A percentile compares a stretch with the other conserved stretches of the same genome.
These are phyloP conservation scores for Leptosphaerulina australis DNA, from an alignment of 2,329 filamentous ascomycete genomes.

Conservation along the genomic window DNA sequence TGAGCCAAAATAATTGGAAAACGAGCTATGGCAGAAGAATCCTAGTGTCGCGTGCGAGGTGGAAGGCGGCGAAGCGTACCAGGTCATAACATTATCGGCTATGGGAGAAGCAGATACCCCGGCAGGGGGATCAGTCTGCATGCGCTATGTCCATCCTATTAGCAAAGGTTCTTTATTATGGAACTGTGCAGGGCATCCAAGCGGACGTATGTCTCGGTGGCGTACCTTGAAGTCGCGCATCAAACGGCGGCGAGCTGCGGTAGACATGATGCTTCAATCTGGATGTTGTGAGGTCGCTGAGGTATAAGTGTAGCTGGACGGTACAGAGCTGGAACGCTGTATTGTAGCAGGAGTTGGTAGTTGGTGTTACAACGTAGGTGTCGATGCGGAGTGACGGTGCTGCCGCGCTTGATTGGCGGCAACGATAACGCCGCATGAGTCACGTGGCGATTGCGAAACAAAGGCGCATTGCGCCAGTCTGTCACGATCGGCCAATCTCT, in stretches of 20 bases:
- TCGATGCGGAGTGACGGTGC: conserved; percentile 11
- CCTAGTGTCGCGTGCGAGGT: conserved; percentile 38
- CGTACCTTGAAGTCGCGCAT: conserved; percentile 99
- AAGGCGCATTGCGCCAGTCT: not conserved
- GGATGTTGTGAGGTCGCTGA: not conserved
- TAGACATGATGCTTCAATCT: conserved; percentile 69
- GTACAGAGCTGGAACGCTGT: not conserved
- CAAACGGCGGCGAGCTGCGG: conserved; percentile 89
- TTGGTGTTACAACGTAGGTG: conserved; percentile 4
- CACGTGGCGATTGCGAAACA: conserved; percentile 14
- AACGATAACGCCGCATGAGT: conserved; percentile 2
- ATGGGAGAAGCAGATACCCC: conserved; percentile 96
- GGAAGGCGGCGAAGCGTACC: conserved; percentile 60
- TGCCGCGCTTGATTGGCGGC: conserved; percentile 4
- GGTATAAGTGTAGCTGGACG: not conserved
- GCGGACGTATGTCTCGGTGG: conserved; percentile 25
- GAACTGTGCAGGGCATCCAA: not conserved
- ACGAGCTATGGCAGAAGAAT: not conserved
- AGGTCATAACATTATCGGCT: conserved; percentile 96
- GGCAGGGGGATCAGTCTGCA: conserved; percentile 98
- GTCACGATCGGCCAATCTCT: not conserved
- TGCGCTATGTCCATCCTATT: conserved; percentile 67
- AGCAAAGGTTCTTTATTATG: conserved; percentile 9
- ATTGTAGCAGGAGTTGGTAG: not conserved
- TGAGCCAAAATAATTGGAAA: not conserved